Conservation (phyloP, 768 basidiomycete species). For the Lactarius indigo region DNA sequence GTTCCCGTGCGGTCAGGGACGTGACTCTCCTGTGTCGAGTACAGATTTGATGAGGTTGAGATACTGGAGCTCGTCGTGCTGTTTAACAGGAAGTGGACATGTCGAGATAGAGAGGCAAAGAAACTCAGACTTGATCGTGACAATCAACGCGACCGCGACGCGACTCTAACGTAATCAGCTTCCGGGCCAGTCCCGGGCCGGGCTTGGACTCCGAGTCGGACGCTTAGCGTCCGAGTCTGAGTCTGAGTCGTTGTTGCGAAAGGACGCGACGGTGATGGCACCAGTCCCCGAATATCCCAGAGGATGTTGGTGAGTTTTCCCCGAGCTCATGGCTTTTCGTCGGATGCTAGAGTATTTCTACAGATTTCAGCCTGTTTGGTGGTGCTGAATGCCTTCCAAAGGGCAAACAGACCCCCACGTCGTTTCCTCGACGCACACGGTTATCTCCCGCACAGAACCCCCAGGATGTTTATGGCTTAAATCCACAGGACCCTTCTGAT, state of each 20-base stretch:
- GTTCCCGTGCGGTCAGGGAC: slow-evolving; percentile 95
- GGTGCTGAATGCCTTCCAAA: slow-evolving; percentile 76
- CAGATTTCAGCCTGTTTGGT: slow-evolving; percentile 79
- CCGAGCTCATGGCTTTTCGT: not conserved
- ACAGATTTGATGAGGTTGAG: slow-evolving; percentile 76
- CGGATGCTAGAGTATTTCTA: not conserved
- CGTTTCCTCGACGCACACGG: slow-evolving; percentile 48
- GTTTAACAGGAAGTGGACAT: slow-evolving; percentile 6
- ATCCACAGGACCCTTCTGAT: slow-evolving; percentile 75
- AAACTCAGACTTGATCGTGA: not conserved
- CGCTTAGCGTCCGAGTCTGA: too few relatives aligned
- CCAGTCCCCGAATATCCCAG: slow-evolving; percentile 24
- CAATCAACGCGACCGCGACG: slow-evolving; percentile 7
- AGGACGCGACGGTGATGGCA: slow-evolving; percentile 12
- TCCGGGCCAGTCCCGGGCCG: not conserved
- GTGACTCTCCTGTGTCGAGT: slow-evolving; percentile 67
- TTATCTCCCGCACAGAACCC: slow-evolving; percentile 43
- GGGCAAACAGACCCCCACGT: slow-evolving; percentile 38
- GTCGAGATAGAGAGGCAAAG: not conserved
- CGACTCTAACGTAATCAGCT: slow-evolving; percentile 20
- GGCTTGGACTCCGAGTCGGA: not conserved
- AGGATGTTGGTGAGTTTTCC: slow-evolving; percentile 18
- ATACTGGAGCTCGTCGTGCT: slow-evolving; percentile 88
- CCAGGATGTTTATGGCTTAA: slow-evolving; percentile 42
- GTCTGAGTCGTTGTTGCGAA: not conserved